Conservation (phyloP, 805 yeast species). For the Candida schatavii region DNA sequence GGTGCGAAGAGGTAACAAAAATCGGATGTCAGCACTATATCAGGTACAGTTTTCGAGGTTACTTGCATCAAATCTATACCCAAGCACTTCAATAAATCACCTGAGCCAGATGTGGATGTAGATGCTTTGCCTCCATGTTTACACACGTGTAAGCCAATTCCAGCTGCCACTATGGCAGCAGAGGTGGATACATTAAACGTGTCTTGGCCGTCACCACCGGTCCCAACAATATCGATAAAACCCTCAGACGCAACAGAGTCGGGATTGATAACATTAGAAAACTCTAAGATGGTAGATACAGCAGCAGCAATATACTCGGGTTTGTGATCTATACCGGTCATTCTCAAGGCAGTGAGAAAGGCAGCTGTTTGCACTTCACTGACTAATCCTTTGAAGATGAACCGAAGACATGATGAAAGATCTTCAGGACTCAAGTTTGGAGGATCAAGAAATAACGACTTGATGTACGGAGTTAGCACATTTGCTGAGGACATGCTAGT, state of each 20-base stretch:
- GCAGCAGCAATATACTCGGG: constrained; percentile 86
- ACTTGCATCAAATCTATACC: constrained; percentile 82
- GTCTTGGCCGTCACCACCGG: constrained; percentile 98
- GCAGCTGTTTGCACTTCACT: constrained; percentile 71
- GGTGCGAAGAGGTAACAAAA: constrained; percentile 87
- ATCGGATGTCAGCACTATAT: constrained; percentile 46
- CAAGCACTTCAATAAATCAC: constrained; percentile 76
- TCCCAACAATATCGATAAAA: constrained; percentile 89
- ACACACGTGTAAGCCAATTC: constrained; percentile 76
- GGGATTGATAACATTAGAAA: constrained; percentile 54
- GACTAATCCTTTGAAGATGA: constrained; percentile 59
- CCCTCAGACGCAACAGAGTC: constrained; percentile 45
- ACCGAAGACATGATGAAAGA: constrained; percentile 57
- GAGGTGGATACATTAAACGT: constrained; percentile 97
- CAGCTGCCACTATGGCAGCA: constrained; percentile 91
- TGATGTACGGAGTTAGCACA: constrained; percentile 56
- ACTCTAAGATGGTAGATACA: constrained; percentile 67
- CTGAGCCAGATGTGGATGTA: constrained; percentile 90
- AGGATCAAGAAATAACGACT: constrained; percentile 58
- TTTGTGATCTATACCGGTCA: constrained; percentile 73
- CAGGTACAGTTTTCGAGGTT: constrained; percentile 58
- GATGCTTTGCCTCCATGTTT: constrained; percentile 98
- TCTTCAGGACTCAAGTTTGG: constrained; percentile 64
- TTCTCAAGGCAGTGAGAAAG: constrained; percentile 74
- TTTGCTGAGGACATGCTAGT: constrained; percentile 17